These are phyloP conservation scores for Iris macrosiphon DNA, from an alignment of 106 monocot species.

Conservation along the genomic window DNA sequence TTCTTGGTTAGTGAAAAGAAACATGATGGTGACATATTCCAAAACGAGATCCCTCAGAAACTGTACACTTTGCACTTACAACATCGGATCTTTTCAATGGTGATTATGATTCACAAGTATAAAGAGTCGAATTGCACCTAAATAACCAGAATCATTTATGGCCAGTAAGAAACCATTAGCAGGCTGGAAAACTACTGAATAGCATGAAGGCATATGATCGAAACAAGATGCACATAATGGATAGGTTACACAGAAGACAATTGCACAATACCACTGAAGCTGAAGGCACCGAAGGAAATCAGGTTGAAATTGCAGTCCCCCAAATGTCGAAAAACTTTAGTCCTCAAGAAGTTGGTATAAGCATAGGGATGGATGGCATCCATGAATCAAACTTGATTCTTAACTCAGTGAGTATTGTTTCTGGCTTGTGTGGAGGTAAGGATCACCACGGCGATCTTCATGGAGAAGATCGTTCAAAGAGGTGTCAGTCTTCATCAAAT, in stretches of 20 bases:
- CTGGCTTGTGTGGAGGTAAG: conserved; percentile 12
- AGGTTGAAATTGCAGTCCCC: no score
- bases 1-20: no score
- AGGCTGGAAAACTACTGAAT: no score
- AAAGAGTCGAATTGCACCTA: no score
- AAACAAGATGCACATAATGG: neutral
- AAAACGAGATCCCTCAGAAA: no score
- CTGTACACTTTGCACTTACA: no score
- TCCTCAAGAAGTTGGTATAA: conserved; percentile 4
- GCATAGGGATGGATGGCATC: neutral
- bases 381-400: neutral
- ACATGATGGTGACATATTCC: no score
- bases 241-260: neutral
- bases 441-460: neutral
- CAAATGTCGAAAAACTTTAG: no score
- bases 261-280: neutral
- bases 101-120: no score
- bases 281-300: neutral
- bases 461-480: neutral
- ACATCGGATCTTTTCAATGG: no score
- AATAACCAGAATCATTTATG: no score
- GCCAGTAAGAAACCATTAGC: no score
- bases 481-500: neutral
- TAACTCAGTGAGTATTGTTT: neutral
- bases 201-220: neutral